These are phyloP conservation scores for Talaromyces amestolkiae DNA, from an alignment of 2,329 filamentous ascomycete genomes.

Conservation along the genomic window DNA sequence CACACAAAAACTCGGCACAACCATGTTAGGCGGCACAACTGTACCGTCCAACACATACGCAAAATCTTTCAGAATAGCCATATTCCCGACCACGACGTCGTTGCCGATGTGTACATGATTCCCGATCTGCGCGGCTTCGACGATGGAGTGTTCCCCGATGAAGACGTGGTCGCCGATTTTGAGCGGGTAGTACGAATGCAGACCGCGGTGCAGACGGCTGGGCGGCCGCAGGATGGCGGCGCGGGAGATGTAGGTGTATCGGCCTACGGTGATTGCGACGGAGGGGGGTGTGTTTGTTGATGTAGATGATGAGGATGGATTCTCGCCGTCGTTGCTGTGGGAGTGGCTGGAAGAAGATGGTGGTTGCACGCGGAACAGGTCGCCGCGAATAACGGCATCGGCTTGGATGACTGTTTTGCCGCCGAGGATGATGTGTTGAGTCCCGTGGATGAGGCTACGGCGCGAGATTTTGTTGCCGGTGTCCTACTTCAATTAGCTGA, in stretches of 20 bases:
- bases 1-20: conserved; percentile 86
- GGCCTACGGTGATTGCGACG: conserved; percentile 75
- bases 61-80: conserved; percentile 91
- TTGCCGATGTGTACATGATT: conserved; percentile 83
- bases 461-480: conserved; percentile 98
- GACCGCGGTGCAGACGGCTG: conserved; percentile 74
- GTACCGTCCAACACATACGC: conserved; percentile 82
- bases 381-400: conserved; percentile 89
- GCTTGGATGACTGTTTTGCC: conserved; percentile 95
- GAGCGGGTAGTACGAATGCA: conserved; percentile 57
- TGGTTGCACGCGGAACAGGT: conserved; percentile 64
- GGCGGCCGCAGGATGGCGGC: conserved; percentile 79
- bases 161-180: conserved; percentile 95
- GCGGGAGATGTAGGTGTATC: conserved; percentile 84
- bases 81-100: conserved; percentile 74
- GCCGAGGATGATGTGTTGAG: conserved; percentile 95
- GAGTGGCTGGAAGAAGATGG: background rate
- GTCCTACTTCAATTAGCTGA: conserved; percentile 58
- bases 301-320: conserved; percentile 30
- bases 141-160: conserved; percentile 69
- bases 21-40: conserved; percentile 82
- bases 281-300: conserved; percentile 24
- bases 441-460: conserved; percentile 85
- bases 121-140: conserved; percentile 80
- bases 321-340: background rate